Evolutionary conservation across 495 filamentous ascomycete species (phyloP).

Genomic region (Annulohypoxylon maeteangense): DNA sequence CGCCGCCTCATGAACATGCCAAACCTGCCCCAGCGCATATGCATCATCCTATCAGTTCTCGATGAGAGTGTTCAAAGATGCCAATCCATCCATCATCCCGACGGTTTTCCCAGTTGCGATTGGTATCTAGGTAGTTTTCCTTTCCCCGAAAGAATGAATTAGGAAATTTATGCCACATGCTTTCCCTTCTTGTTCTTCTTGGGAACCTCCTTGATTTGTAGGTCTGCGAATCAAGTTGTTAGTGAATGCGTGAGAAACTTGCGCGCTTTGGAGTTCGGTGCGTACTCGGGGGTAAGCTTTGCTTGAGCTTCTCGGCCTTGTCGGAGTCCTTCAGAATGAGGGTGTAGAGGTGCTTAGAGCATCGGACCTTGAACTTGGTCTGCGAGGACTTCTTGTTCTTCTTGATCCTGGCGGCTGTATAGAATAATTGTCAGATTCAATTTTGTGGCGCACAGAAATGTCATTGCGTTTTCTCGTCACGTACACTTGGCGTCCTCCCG

Average conservation of each 20-base stretch:
- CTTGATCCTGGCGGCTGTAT: constrained; percentile 93
- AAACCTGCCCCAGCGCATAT: constrained; percentile 26
- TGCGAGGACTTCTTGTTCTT: constrained; percentile 85
- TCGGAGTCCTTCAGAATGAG: constrained; percentile 96
- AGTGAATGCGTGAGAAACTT: background rate
- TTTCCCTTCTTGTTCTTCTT: constrained; percentile 63
- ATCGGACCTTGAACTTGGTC: constrained; percentile 99
- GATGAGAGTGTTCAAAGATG: constrained; percentile 28
- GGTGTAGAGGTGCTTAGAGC: constrained; percentile 93
- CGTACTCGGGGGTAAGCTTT: constrained; percentile 93
- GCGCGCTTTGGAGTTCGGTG: background rate
- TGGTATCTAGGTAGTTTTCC: constrained; percentile 23
- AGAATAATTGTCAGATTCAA: constrained; percentile 51
- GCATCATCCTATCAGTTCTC: constrained; percentile 26
- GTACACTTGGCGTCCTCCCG: constrained; percentile 97
- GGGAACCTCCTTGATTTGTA: constrained; percentile 60
- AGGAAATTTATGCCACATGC: constrained; percentile 46
- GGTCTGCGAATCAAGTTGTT: constrained; percentile 46
- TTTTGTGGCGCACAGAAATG: constrained; percentile 1
- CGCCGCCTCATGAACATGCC: constrained; percentile 51
- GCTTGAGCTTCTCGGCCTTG: constrained; percentile 99
- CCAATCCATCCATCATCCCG: constrained; percentile 21
- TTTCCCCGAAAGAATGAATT: constrained; percentile 25
- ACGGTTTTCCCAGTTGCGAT: constrained; percentile 40
- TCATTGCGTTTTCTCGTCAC: constrained; percentile 49